These are phyloP conservation scores for Peronospora farinosa DNA, from an alignment of 352 stramenopile genomes.

Conservation along the genomic window DNA sequence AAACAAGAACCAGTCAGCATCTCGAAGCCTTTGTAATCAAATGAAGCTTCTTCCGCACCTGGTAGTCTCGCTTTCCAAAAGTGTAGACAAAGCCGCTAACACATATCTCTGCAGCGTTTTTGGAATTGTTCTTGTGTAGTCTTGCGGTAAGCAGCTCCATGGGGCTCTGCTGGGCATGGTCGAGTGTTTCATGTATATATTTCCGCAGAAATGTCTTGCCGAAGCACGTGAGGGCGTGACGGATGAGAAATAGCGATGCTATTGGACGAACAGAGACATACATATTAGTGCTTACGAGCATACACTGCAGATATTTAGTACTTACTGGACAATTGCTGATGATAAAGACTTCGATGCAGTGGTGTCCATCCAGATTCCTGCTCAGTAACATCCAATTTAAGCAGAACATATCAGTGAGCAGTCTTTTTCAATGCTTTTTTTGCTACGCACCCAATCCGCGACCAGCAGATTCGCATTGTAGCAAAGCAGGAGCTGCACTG, in stretches of 20 bases:
- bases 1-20: conserved; percentile 4
- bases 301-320: conserved; percentile 1
- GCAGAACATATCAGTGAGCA: too few relatives aligned
- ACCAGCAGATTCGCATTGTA: conserved; percentile 46
- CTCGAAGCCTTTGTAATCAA: background rate
- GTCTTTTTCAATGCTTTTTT: background rate
- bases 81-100: conserved; percentile 62
- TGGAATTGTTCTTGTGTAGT: conserved; percentile 11
- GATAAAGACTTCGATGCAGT: conserved; percentile 66
- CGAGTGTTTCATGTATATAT: conserved; percentile 44
- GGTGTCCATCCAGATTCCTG: conserved; percentile 82
- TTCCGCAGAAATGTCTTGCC: conserved; percentile 43
- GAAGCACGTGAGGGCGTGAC: conserved; percentile 44
- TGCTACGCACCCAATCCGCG: conserved; percentile 56
- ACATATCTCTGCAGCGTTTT: conserved; percentile 3
- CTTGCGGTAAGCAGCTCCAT: conserved; percentile 56
- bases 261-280: conserved; percentile 10
- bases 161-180: conserved; percentile 49
- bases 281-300: conserved; percentile 1
- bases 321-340: conserved; percentile 63
- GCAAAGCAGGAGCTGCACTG: conserved; percentile 48
- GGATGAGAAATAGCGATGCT: conserved; percentile 67
- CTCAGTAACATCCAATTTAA: conserved; percentile 2
- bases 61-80: conserved; percentile 81
- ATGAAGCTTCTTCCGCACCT: conserved; percentile 29